Base-by-base conservation (phyloP, 2,329 filamentous ascomycete species). In the Alternaria longipes region DNA sequence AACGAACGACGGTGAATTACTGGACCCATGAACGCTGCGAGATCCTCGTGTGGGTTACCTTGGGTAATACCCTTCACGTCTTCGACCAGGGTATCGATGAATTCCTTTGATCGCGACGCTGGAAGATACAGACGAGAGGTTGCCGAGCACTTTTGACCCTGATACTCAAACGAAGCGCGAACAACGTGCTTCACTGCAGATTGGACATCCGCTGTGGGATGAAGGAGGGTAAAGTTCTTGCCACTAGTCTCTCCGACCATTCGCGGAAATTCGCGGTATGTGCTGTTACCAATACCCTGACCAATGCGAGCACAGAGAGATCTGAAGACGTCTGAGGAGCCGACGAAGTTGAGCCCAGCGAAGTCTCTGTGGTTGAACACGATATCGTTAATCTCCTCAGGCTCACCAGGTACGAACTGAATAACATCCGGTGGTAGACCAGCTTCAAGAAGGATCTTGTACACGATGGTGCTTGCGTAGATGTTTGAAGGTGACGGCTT, bases 341-440 rank as follows among this genome's bases (percentile, higher is more conserved):
- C 94, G 1, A 93, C 97, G 83, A 93, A 97, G 84, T 97, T 93
- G 24, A 97, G 87, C n/a, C 91, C 90, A 5, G 93, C 90, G 71
- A 97, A 94, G 60, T 95, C 84, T 69, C 83, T 88, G 83, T 94
- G 91, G 58, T 84, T 84, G 38, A 97, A 86, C 7, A 91, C 90
- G 16, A 86, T 85, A 75, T 89, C 88, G 62, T 93, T 97, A 64
- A 97, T 87, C 77, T 92, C 88, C 62, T 90, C 91, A 1, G 94
- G 90, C 73, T 96, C 89, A 46, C 94, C 94, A 2, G 94, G 93
- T 9, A 97, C 87, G 76, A 97, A 97, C 80, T 97, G 94, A 65
- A 97, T 92, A 51, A 97, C 94, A 70, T 94, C 88, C 73, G 87
- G 87, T 36, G 94, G 94, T 54, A 97, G 87, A 52, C 94, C 94